Conservation (phyloP, 805 yeast species). For the Kazachstania kunashirensis region DNA sequence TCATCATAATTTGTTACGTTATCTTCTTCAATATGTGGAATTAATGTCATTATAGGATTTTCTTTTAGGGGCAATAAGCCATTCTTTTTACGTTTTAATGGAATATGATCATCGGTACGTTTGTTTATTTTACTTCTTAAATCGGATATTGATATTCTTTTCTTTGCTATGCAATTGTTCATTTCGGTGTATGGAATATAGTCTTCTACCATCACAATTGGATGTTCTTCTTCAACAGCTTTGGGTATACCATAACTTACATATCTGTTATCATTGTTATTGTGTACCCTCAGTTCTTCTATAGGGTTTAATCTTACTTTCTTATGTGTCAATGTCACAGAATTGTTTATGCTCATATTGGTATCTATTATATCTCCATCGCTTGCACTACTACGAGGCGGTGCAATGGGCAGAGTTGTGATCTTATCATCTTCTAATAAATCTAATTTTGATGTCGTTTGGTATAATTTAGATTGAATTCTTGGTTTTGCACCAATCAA, state of each 20-base stretch:
- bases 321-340: not conserved
- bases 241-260: conserved; percentile 10
- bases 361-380: too few relatives aligned
- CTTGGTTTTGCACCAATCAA: conserved; percentile 26
- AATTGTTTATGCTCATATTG: not conserved
- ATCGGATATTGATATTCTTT: conserved; percentile 23
- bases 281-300: conserved; percentile 15
- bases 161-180: conserved; percentile 5
- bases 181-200: conserved; percentile 17
- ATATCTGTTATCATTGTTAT: conserved; percentile 9
- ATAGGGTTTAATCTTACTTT: conserved; percentile 8
- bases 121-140: conserved; percentile 19
- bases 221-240: conserved; percentile 9
- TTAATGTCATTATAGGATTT: conserved; percentile 5
- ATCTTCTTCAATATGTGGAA: conserved; percentile 8
- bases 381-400: conserved; percentile 10
- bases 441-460: conserved; percentile 24
- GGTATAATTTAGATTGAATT: conserved; percentile 17
- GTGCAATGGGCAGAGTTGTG: conserved; percentile 26
- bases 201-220: conserved; percentile 26
- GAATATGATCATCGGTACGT: conserved; percentile 16
- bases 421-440: conserved; percentile 23
- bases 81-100: conserved; percentile 16
- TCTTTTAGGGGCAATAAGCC: not conserved
- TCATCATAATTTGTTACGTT: not conserved